Conservation (phyloP, 2,329 filamentous ascomycete species). For the Colletotrichum theobromicola region DNA sequence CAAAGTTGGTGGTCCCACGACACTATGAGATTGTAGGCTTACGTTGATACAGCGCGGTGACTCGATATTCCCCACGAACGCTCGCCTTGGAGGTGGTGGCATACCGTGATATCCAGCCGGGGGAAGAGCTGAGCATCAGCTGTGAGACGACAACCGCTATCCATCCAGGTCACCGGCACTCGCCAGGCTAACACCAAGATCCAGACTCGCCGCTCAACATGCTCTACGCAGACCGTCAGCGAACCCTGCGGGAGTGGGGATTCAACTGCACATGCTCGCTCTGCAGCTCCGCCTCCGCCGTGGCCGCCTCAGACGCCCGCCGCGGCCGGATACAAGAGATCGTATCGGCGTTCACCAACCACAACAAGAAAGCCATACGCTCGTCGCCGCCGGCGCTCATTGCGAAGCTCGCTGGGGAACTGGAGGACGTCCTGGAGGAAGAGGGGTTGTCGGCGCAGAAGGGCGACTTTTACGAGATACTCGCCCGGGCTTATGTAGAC, state of each 20-base stretch:
- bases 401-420: constrained; percentile 21
- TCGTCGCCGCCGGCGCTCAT: constrained; percentile 9
- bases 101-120: constrained; percentile 35
- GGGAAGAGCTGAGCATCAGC: constrained; percentile 41
- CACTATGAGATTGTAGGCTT: neutral
- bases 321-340: constrained; percentile 26
- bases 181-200: neutral
- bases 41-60: constrained; percentile 30
- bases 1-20: constrained; percentile 30
- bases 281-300: constrained; percentile 23
- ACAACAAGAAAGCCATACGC: neutral
- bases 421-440: constrained; percentile 22
- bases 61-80: constrained; percentile 33
- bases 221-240: constrained; percentile 25
- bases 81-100: constrained; percentile 37
- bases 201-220: constrained; percentile 32
- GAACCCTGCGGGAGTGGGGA: constrained; percentile 28
- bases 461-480: constrained; percentile 27
- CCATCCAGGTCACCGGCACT: neutral
- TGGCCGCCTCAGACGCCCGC: constrained; percentile 25
- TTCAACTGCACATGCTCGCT: constrained; percentile 32
- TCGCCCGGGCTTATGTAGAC: constrained; percentile 24
- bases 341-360: constrained; percentile 23
- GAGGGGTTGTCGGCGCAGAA: constrained; percentile 28
- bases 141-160: constrained; percentile 26